phyloP scores from a whole-genome alignment of 306 rosid species.

The Lathyrus sativus region DNA sequence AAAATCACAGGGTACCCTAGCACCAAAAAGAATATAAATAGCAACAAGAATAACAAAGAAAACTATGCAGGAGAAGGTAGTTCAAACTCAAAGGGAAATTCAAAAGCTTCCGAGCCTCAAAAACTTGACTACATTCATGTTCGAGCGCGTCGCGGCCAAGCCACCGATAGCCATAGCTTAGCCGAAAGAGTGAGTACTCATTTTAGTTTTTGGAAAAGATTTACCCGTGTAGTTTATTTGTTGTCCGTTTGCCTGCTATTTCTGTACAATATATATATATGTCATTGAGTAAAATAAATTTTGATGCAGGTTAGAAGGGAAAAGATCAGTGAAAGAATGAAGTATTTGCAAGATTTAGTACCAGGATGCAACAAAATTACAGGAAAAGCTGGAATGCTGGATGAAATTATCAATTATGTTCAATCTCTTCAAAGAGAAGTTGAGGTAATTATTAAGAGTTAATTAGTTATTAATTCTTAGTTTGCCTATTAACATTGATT shows the following conservation, averaged over 20 bases:
- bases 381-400: slow-evolving; percentile 98
- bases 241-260: no score
- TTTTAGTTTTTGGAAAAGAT: not conserved
- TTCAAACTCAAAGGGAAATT: slow-evolving; percentile 53
- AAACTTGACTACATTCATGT: slow-evolving; percentile 90
- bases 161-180: slow-evolving; percentile 95
- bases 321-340: slow-evolving; percentile 95
- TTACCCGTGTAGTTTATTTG: no score
- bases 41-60: slow-evolving; percentile 44
- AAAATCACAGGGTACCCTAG: slow-evolving; percentile 57
- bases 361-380: slow-evolving; percentile 97
- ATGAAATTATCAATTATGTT: slow-evolving; percentile 95
- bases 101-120: slow-evolving; percentile 70
- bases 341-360: slow-evolving; percentile 90
- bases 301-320: slow-evolving; percentile 82
- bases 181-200: slow-evolving; percentile 83
- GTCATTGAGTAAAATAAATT: no score
- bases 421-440: slow-evolving; percentile 97
- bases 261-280: no score
- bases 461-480: not conserved
- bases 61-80: slow-evolving; percentile 46
- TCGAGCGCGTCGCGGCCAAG: slow-evolving; percentile 95
- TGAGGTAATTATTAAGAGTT: slow-evolving; percentile 50
- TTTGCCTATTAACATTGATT: not conserved
- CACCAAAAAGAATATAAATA: slow-evolving; percentile 28